A percentile compares a stretch with the other conserved stretches of the same genome.
Conservation (phyloP, 495 filamentous ascomycete species). For the Tuber magnatum region DNA sequence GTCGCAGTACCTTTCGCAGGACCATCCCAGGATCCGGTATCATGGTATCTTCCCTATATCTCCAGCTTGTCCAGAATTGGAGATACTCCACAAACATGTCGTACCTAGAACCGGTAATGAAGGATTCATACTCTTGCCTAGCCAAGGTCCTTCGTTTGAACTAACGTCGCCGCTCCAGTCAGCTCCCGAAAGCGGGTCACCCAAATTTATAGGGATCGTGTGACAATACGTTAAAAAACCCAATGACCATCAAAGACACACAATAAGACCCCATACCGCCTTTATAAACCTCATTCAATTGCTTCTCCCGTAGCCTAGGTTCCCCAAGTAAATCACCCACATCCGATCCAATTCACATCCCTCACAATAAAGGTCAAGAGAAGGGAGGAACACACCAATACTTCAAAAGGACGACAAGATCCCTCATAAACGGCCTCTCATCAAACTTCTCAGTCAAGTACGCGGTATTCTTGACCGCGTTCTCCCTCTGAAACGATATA, state of each 20-base stretch:
- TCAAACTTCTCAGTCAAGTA: conserved; percentile 23
- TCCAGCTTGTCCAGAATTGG: background rate
- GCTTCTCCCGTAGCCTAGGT: conserved; percentile 24
- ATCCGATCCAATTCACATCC: background rate
- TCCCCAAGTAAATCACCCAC: background rate
- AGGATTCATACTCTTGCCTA: background rate
- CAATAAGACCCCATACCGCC: conserved; percentile 30
- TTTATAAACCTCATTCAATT: conserved; percentile 24
- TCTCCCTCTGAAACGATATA: conserved; percentile 24
- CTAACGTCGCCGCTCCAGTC: background rate
- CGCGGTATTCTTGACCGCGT: conserved; percentile 23
- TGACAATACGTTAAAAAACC: conserved; percentile 26
- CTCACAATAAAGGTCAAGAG: background rate
- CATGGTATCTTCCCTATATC: background rate
- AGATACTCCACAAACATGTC: conserved; percentile 1
- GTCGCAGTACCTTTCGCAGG: background rate
- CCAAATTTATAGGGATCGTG: background rate
- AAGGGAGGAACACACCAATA: conserved; percentile 17
- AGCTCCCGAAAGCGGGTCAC: background rate
- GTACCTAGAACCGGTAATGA: background rate
- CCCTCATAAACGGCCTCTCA: conserved; percentile 28
- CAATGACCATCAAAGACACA: conserved; percentile 26
- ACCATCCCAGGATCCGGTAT: background rate
- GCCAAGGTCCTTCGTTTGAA: background rate
- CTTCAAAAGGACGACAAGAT: conserved; percentile 32